Evolutionary conservation across 768 basidiomycete genomes (phyloP), one percentile per base, ranked within the genome.

Genomic region (Tulasnella sp.): DNA sequence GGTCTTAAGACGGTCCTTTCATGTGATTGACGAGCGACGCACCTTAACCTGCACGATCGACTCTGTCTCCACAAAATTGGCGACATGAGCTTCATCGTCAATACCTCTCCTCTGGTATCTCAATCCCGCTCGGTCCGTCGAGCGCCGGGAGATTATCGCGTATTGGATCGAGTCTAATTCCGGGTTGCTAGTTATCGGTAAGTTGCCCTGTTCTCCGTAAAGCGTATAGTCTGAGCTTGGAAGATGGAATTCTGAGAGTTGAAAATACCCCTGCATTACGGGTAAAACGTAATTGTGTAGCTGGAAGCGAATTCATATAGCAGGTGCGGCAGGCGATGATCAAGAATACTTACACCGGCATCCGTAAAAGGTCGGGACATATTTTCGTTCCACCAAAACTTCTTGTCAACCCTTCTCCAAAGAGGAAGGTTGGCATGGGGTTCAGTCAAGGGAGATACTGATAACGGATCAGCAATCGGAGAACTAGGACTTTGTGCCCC

Each of bases 321-420:
- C 37, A 21, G 21, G 6, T 40, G 25, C 34, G 31, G 34, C 27
- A 34, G 6, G n/a, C 17, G 41, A 43, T 14, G 6, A 48, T 21
- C 11, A 23, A 29, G 7, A 46, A n/a, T 9, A 69, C 78, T 58
- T 70, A 91, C 90, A 19, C 92, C 91, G 42, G 83, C 83, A 60
- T 97, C 89, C 36, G 90, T 73, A 62, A 99, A 84, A 2, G 87
- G 83, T 62, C 84, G 84, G 25, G 79, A 75, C 57, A 98, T 75
- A 76, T 81, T 82, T 64, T 91, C 87, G 65, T 98, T 99, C 90
- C 92, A 98, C 86, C 92, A 98, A 67, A 89, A 98, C 40, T 86
- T 83, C 45, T 77, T 76, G 63, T 97, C 89, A 0, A 91, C 87
- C 11, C 91, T 75, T 25, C 91, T 77, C 92, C 94, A 97, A 3